Conservation (phyloP, 441 rosid genomes). For the Syzygium syzygioides region DNA sequence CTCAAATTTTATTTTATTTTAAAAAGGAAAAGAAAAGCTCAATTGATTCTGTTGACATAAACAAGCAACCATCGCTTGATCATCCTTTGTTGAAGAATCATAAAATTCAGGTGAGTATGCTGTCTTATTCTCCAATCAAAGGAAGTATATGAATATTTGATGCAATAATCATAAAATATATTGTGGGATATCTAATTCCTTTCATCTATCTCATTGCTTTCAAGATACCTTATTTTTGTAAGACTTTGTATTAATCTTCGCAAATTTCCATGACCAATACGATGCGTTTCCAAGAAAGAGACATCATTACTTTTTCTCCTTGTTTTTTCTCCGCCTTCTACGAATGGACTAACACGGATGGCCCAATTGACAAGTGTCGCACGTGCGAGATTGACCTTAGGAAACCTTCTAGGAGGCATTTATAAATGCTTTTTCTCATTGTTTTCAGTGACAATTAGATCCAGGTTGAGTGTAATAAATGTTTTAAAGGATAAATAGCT, state of each 20-base stretch:
- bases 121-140: background rate
- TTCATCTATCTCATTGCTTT: background rate
- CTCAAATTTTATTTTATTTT: no score
- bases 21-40: no score
- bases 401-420: background rate
- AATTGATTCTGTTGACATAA: no score
- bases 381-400: background rate
- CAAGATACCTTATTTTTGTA: background rate
- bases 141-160: background rate
- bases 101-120: background rate
- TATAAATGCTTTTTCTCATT: background rate
- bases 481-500: no score
- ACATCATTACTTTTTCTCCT: background rate
- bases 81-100: constrained; percentile 10
- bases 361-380: background rate
- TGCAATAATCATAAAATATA: background rate
- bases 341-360: background rate
- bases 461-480: background rate
- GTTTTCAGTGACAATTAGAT: background rate
- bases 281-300: background rate
- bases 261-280: background rate
- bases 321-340: background rate
- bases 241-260: background rate
- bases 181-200: no score
- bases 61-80: background rate